A percentile compares a stretch with the other conserved stretches of the same genome.
phyloP scores from a whole-genome alignment of 2,329 filamentous ascomycete species.

The Arthrobotrys megalospora region DNA sequence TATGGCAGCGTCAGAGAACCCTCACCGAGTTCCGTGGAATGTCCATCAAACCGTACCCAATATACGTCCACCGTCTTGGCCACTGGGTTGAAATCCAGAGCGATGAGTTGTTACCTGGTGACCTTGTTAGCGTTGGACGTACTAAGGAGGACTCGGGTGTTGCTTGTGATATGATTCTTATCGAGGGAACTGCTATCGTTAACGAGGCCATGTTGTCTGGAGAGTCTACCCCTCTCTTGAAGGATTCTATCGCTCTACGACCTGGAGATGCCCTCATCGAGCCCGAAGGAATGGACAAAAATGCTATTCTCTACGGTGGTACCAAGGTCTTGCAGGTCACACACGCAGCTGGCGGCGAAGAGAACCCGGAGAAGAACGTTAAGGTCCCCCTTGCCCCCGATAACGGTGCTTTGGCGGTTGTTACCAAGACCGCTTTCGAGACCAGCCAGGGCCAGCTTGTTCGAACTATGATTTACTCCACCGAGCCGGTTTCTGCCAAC shows the following conservation, averaged over 20 bases:
- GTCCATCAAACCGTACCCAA: constrained; percentile 98
- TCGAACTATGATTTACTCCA: constrained; percentile 99
- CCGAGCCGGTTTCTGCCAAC: constrained; percentile 98
- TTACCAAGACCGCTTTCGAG: constrained; percentile 98
- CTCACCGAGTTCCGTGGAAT: constrained; percentile 97
- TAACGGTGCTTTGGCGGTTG: constrained; percentile 91
- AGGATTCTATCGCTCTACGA: constrained; percentile 93
- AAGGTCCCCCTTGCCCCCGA: constrained; percentile 89
- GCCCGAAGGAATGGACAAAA: constrained; percentile 93
- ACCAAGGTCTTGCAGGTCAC: constrained; percentile 94
- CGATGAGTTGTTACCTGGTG: constrained; percentile 91
- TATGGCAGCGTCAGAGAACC: constrained; percentile 98
- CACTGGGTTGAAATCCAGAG: constrained; percentile 91
- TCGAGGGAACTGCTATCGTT: constrained; percentile 96
- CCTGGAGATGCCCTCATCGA: constrained; percentile 86
- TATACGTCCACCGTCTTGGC: constrained; percentile 88
- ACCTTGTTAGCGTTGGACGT: constrained; percentile 89
- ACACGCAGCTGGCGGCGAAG: constrained; percentile 58
- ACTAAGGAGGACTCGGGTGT: constrained; percentile 98
- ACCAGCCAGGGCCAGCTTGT: constrained; percentile 98
- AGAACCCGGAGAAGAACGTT: constrained; percentile 66
- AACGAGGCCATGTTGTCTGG: constrained; percentile 99
- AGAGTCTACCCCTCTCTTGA: constrained; percentile 95
- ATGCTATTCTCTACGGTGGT: constrained; percentile 94
- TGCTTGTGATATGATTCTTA: constrained; percentile 94